Base-by-base conservation (phyloP, 1,284 basidiomycete species). In the Tylopilus sp. region DNA sequence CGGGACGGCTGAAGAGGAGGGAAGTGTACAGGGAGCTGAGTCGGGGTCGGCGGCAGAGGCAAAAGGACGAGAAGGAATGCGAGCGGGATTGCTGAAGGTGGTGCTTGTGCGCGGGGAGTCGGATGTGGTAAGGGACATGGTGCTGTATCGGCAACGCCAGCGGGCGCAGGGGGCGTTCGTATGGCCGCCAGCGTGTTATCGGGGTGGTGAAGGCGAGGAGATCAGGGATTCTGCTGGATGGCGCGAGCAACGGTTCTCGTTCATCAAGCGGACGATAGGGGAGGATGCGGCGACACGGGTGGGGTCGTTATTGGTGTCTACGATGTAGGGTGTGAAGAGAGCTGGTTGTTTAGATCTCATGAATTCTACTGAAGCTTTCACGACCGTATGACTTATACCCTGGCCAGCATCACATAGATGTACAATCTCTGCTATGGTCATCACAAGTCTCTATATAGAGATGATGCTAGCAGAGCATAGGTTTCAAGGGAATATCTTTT, bases 121-220 rank as follows among this genome's bases (percentile, higher is more conserved):
- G 42, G 72, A 77, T 12, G 61, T 74, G 28, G 70, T 86, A 25
- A 66, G 67, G 54, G 78, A 85, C 19, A 69, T 87, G 19, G 68
- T 81, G 41, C 57, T 58, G 38, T 89, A 89, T 65, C 65, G 65
- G 31, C 78, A 80, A 57, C 41, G 44, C 10, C 77, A 77, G 58
- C 39, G 44, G 7, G 16, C 33, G 48, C 52, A 56, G 15, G 62
- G 61, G 6, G 54, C 35, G 9, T 58, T 69, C 19, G 18, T 71
- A 12, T 52, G 70, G 12, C 71, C 76, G 9, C 77, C 75, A 0
- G 48, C 41, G 18, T 78, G 78, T 52, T 77, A 71, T 63, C 41
- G 48, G 46, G 30, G 67, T 45, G 31, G 57, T 47, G 43, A 63
- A 54, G 67, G 58, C 4, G 43, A 25, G 48, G 49, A 33, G 5